phyloP scores from a whole-genome alignment of 768 basidiomycete genomes.

The Kockovaella imperatae region DNA sequence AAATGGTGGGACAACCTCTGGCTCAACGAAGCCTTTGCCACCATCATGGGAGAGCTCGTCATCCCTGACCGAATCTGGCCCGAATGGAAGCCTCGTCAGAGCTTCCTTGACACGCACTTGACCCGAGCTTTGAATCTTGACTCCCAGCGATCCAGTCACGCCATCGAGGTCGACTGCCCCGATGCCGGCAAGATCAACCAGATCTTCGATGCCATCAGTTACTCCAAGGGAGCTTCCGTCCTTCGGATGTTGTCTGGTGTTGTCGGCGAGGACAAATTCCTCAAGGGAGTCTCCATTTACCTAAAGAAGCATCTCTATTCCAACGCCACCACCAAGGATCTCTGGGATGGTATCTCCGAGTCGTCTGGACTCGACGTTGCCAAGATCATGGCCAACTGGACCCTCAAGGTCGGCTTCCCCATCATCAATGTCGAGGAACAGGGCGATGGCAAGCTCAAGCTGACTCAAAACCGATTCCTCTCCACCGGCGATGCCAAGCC shows the following conservation, averaged over 20 bases:
- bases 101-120: constrained; percentile 72
- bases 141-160: constrained; percentile 77
- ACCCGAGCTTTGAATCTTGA: constrained; percentile 73
- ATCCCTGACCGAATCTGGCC: constrained; percentile 61
- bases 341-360: constrained; percentile 76
- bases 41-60: constrained; percentile 83
- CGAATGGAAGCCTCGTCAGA: constrained; percentile 75
- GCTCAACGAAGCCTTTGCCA: constrained; percentile 62
- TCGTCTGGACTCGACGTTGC: constrained; percentile 67
- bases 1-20: constrained; percentile 49
- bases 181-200: constrained; percentile 78
- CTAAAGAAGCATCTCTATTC: constrained; percentile 78
- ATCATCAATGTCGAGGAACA: constrained; percentile 78
- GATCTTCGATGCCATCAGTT: constrained; percentile 84
- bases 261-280: constrained; percentile 80
- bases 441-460: constrained; percentile 56
- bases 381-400: constrained; percentile 85
- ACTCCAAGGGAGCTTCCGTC: constrained; percentile 63
- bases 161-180: constrained; percentile 82
- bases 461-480: constrained; percentile 87
- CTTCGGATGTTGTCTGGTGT: constrained; percentile 85
- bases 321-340: constrained; percentile 74
- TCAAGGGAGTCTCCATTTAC: constrained; percentile 82
- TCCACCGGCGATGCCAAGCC: constrained; percentile 69
- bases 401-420: constrained; percentile 80